A percentile compares a stretch with the other conserved stretches of the same genome.
Conservation (phyloP, 768 basidiomycete genomes). For the Daedalea quercina region DNA sequence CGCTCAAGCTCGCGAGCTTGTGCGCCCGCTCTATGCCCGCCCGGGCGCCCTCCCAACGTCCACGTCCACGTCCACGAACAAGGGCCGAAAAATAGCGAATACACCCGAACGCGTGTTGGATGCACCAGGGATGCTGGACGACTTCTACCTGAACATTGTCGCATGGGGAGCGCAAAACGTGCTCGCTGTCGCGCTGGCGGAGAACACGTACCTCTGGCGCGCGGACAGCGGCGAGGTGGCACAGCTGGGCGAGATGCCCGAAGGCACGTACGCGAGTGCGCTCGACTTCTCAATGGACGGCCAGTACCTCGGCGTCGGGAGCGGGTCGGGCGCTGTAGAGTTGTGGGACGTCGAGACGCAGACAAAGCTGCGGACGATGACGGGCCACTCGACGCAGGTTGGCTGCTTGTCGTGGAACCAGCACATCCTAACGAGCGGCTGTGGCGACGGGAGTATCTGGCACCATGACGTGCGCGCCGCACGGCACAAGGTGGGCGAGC, state of each 20-base stretch:
- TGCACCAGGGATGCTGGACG: slow-evolving; percentile 88
- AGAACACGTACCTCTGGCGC: slow-evolving; percentile 88
- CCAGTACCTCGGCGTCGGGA: slow-evolving; percentile 74
- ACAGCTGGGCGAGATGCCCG: slow-evolving; percentile 68
- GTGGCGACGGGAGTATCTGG: slow-evolving; percentile 91
- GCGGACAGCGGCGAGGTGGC: slow-evolving; percentile 85
- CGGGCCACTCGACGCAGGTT: slow-evolving; percentile 77
- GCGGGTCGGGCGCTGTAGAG: slow-evolving; percentile 81
- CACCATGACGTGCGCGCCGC: slow-evolving; percentile 89
- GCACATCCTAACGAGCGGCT: slow-evolving; percentile 82
- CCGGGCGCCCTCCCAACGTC: slow-evolving; percentile 58
- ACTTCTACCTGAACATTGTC: slow-evolving; percentile 94
- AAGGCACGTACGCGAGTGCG: slow-evolving; percentile 68
- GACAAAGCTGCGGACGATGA: slow-evolving; percentile 85
- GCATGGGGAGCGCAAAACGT: slow-evolving; percentile 84
- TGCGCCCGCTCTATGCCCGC: slow-evolving; percentile 67
- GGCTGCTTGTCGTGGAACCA: slow-evolving; percentile 84
- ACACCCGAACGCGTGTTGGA: slow-evolving; percentile 92
- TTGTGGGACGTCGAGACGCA: slow-evolving; percentile 88
- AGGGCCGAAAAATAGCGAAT: slow-evolving; percentile 77
- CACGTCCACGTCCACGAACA: slow-evolving; percentile 51
- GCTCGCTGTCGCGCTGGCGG: slow-evolving; percentile 85
- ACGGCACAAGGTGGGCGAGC: slow-evolving; percentile 82
- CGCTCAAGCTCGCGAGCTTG: slow-evolving; percentile 70
- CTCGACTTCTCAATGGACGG: slow-evolving; percentile 80